Conservation (phyloP, 129 eudicot genomes). For the Daucus carota region DH1_v3.0 NC_030382.2:26827501-26828000, state of each 20-base stretch:
- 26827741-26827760: neutral
- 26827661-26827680: neutral
- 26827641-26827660: neutral
- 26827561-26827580: neutral
- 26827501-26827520: neutral
- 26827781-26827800: neutral
- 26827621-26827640: neutral
- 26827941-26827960: neutral
- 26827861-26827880: neutral
- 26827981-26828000: conserved; percentile 78
- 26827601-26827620: neutral
- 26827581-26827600: neutral
- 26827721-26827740: neutral
- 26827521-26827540: neutral
- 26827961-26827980: neutral
- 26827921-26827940: neutral
- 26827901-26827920: neutral
- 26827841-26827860: neutral
- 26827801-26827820: neutral
- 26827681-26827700: neutral
- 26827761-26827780: neutral
- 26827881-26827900: neutral
- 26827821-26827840: neutral
- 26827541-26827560: neutral
- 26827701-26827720: neutral